Evolutionary conservation across 116 monocot genomes (phyloP).

Genomic region (Phalaenopsis hybrid): DNA sequence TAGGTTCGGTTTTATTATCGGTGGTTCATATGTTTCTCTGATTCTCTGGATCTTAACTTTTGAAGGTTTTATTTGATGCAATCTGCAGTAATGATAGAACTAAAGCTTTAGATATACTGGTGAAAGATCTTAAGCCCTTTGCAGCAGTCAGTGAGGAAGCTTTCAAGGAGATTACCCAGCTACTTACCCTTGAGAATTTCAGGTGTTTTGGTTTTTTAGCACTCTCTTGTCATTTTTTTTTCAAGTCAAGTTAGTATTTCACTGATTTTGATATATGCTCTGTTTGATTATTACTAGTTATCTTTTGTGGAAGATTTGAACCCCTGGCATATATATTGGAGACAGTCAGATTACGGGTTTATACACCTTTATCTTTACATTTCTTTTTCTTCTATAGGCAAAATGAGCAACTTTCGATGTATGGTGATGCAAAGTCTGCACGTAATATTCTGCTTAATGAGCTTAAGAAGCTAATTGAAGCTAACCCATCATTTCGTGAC

Average conservation of each 20-base stretch:
- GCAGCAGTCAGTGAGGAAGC: slow-evolving; percentile 94
- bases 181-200: slow-evolving; percentile 95
- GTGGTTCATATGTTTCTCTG: not conserved
- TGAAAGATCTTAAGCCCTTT: slow-evolving; percentile 96
- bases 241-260: not conserved
- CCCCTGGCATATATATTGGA: not conserved
- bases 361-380: not conserved
- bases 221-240: not conserved
- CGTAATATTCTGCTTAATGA: slow-evolving; percentile 81
- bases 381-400: slow-evolving; percentile 43
- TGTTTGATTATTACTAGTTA: not conserved
- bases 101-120: slow-evolving; percentile 94
- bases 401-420: slow-evolving; percentile 93
- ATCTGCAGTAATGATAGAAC: slow-evolving; percentile 67
- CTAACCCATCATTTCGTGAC: slow-evolving; percentile 86
- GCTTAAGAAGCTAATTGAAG: slow-evolving; percentile 85
- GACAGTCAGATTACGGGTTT: not conserved
- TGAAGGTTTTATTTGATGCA: not conserved
- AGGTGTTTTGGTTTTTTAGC: slow-evolving; percentile 28
- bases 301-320: not conserved
- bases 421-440: slow-evolving; percentile 88
- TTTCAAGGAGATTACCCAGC: slow-evolving; percentile 94
- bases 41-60: not conserved
- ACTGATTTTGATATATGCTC: not conserved
- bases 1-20: slow-evolving; percentile 29